These are phyloP conservation scores for Phytopythium chamaehyphon DNA, from an alignment of 352 stramenopile species.

Conservation along the genomic window DNA sequence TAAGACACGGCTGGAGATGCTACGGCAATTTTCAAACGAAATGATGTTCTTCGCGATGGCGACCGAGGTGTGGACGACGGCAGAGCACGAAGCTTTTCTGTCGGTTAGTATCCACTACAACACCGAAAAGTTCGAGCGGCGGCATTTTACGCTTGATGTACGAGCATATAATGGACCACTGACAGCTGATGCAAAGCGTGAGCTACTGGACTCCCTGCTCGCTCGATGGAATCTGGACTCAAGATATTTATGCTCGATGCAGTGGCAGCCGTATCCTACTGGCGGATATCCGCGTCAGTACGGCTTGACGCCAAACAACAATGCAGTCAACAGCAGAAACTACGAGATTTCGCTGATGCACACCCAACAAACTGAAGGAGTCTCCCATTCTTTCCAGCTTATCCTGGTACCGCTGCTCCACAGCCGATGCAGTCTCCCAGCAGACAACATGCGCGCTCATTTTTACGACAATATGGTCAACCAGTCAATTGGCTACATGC, in stretches of 20 bases:
- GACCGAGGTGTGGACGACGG: slow-evolving; percentile 43
- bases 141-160: slow-evolving; percentile 45
- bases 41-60: slow-evolving; percentile 45
- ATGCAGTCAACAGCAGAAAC: background rate
- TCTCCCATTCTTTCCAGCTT: slow-evolving; percentile 37
- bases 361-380: slow-evolving; percentile 33
- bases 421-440: slow-evolving; percentile 22
- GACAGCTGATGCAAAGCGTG: slow-evolving; percentile 33
- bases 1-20: slow-evolving; percentile 31
- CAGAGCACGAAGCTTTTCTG: slow-evolving; percentile 39
- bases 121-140: slow-evolving; percentile 33
- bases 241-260: slow-evolving; percentile 38
- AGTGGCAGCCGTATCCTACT: slow-evolving; percentile 39
- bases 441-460: slow-evolving; percentile 32
- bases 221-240: slow-evolving; percentile 42
- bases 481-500: slow-evolving; percentile 25
- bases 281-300: background rate
- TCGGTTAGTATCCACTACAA: slow-evolving; percentile 45
- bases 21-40: slow-evolving; percentile 39
- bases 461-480: slow-evolving; percentile 48
- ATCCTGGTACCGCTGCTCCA: slow-evolving; percentile 41
- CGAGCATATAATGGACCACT: slow-evolving; percentile 35
- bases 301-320: background rate
- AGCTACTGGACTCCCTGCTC: slow-evolving; percentile 37
- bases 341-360: slow-evolving; percentile 15